These are phyloP conservation scores for Echium plantagineum DNA, from an alignment of 257 asterid genomes.

Conservation along the genomic window DNA sequence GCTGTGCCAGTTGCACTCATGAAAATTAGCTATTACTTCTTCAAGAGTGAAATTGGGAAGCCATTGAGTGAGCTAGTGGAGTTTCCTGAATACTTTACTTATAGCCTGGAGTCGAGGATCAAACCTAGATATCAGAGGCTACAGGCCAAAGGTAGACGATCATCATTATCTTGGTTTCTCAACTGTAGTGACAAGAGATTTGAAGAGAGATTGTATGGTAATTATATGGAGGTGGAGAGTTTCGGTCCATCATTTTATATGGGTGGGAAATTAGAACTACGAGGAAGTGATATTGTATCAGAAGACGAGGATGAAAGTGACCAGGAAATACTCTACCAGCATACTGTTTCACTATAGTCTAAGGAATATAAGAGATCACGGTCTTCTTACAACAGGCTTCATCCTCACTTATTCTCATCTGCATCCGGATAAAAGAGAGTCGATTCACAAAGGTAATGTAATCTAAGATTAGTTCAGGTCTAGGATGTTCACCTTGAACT, in stretches of 20 bases:
- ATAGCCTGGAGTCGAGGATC: constrained; percentile 76
- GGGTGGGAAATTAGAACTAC: constrained; percentile 84
- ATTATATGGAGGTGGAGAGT: constrained; percentile 68
- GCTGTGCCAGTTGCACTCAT: constrained; percentile 70
- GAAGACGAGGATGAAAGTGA: constrained; percentile 79
- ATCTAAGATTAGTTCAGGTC: too few species aligned
- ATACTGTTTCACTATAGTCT: constrained; percentile 64
- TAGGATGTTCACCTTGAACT: too few species aligned
- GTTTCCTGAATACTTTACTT: constrained; percentile 84
- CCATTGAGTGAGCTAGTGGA: constrained; percentile 63
- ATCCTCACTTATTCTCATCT: too few species aligned
- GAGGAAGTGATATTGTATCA: constrained; percentile 46
- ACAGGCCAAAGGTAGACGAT: constrained; percentile 62
- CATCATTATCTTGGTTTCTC: constrained; percentile 84
- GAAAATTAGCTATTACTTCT: constrained; percentile 76
- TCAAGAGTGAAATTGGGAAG: constrained; percentile 77
- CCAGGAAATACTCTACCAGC: constrained; percentile 72
- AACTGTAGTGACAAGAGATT: constrained; percentile 90
- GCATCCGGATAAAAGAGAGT: too few species aligned
- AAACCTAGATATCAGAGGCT: constrained; percentile 72
- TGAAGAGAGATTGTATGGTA: constrained; percentile 76
- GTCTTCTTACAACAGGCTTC: neutral
- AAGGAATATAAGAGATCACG: neutral
- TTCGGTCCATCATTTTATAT: constrained; percentile 61
- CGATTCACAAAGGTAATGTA: too few species aligned